These are phyloP conservation scores for Oryza glumipatula DNA, from an alignment of 176 grass and related monocot species.

Conservation along the genomic window DNA sequence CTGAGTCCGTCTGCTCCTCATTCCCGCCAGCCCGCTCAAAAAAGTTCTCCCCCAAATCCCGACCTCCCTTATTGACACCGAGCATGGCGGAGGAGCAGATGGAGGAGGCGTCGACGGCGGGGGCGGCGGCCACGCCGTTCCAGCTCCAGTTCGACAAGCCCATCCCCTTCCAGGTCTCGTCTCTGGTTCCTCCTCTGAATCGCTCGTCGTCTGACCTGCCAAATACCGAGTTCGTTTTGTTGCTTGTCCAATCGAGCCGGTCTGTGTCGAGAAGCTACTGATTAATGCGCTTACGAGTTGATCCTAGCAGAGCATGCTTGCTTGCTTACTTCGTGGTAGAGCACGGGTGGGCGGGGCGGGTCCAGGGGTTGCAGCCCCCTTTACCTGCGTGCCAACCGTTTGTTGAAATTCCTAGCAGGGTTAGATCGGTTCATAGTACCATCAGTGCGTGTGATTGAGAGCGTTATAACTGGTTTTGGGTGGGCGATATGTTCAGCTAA, in stretches of 20 bases:
- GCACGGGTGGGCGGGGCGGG: neutral
- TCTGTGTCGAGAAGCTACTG: too few relatives aligned
- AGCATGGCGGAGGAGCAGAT: slow-evolving; percentile 50
- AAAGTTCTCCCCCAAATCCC: neutral
- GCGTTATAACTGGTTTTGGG: neutral
- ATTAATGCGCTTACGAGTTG: neutral
- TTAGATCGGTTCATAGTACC: neutral
- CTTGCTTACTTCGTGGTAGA: neutral
- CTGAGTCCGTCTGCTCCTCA: neutral
- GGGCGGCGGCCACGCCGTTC: slow-evolving; percentile 60
- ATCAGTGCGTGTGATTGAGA: neutral
- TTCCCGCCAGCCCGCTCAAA: slow-evolving; percentile 38
- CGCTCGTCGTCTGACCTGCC: neutral
- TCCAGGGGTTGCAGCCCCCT: neutral
- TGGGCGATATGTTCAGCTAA: neutral
- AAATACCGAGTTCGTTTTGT: neutral
- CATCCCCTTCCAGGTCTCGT: slow-evolving; percentile 76
- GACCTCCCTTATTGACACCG: neutral
- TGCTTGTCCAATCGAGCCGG: neutral
- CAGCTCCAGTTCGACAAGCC: slow-evolving; percentile 96
- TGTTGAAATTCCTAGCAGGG: slow-evolving; percentile 41
- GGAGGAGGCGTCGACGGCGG: slow-evolving; percentile 50
- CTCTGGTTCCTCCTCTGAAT: neutral
- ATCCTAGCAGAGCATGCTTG: too few relatives aligned
- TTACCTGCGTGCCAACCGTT: slow-evolving; percentile 31